Evolutionary conservation across 2,329 filamentous ascomycete species (phyloP).

Genomic region (Diaporthe australafricana): DNA sequence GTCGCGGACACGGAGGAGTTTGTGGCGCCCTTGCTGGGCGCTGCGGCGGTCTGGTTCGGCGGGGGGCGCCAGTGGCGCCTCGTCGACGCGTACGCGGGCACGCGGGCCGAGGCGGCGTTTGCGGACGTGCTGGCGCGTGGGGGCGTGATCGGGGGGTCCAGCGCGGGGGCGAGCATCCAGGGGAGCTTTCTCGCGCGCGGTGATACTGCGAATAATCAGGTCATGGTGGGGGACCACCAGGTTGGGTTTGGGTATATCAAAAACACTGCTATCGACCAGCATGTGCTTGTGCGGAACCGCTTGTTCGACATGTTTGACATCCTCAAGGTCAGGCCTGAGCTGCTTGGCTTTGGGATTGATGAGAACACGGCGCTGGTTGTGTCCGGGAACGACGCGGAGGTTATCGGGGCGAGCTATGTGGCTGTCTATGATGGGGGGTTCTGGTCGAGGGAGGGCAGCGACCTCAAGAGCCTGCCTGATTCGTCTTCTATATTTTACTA

Average conservation of each 20-base stretch:
- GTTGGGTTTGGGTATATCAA: constrained; percentile 47
- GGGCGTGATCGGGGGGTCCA: constrained; percentile 45
- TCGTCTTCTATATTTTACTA: constrained; percentile 44
- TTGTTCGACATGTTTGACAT: constrained; percentile 50
- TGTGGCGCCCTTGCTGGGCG: constrained; percentile 42
- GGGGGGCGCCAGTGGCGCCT: constrained; percentile 49
- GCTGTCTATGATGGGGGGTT: constrained; percentile 47
- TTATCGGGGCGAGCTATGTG: constrained; percentile 46
- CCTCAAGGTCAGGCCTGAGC: constrained; percentile 45
- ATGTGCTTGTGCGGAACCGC: constrained; percentile 46
- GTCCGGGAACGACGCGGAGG: constrained; percentile 43
- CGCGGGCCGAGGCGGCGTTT: constrained; percentile 45
- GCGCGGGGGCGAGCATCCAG: constrained; percentile 48
- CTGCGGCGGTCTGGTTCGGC: constrained; percentile 46
- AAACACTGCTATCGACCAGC: constrained; percentile 47
- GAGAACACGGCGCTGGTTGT: constrained; percentile 49
- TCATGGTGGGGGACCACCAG: constrained; percentile 47
- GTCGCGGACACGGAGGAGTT: constrained; percentile 48
- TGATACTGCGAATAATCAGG: constrained; percentile 46
- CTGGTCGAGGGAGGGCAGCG: constrained; percentile 47
- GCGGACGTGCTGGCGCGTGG: constrained; percentile 44
- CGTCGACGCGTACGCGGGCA: constrained; percentile 48
- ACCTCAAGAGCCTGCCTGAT: constrained; percentile 43
- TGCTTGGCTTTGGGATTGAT: constrained; percentile 47
- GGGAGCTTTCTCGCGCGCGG: constrained; percentile 48